Evolutionary conservation across 768 basidiomycete genomes (phyloP), one percentile per base, ranked within the genome.

Genomic region (Pilatotrama ljubarskyi): DNA sequence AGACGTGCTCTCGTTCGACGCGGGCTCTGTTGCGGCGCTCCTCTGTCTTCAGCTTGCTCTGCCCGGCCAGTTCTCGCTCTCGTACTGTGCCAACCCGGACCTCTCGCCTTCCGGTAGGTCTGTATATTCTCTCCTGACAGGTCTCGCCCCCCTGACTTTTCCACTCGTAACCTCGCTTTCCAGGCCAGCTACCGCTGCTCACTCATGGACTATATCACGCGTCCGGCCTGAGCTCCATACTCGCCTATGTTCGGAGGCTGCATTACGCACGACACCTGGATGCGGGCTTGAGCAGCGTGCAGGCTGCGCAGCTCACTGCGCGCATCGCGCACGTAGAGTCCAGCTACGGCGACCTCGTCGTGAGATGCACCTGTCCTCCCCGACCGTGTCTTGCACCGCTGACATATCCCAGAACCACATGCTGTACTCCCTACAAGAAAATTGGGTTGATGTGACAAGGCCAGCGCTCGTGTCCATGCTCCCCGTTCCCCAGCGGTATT

Each of bases 401-500:
- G 18, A 42, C 5, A 18, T 17, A 47, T 52, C 49, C 6, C 61
- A 93, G 91, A 81, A 83, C 35, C 80, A 89, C 66, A 78, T 78
- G 61, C 75, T 88, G 32, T 93, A 85, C 67, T 82, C 87, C 11
- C 74, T 82, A 36, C 73, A 80, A 15, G 76, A 75, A 35, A 93
- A 93, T 64, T 93, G 88, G 80, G 72, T 67, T 57, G 74, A 75
- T 10, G 64, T 90, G 56, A 88, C 81, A 11, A 79, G 80, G 36
- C 82, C 80, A 3, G 72, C 78, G 0, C 73, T 93, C 40, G 82
- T 80, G 0, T 78, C 80, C 6, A 70, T 85, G 64, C 83, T 88
- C 54, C 80, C 84, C 14, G 55, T 87, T 2, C 91, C 90, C 0
- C 88, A 89, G 66, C 80, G 84, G 9, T 93, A 90, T 69, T 93